phyloP scores from a whole-genome alignment of 2,329 filamentous ascomycete species.

The Trichoderma arundinaceum region DNA sequence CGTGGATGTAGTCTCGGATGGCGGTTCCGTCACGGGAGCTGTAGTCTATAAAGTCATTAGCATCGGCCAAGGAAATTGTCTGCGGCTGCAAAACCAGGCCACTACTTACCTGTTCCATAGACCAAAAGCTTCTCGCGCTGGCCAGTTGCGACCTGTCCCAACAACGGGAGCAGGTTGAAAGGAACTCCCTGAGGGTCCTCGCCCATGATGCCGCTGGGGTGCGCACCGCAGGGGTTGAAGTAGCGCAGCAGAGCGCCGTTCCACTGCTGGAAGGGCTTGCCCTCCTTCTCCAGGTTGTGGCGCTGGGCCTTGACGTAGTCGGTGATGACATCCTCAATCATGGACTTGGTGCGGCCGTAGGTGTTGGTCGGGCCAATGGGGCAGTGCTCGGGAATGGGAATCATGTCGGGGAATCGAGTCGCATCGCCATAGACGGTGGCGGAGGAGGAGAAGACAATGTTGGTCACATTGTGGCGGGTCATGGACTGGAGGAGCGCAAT shows the following conservation, averaged over 20 bases:
- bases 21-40: slow-evolving; percentile 86
- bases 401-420: slow-evolving; percentile 96
- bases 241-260: slow-evolving; percentile 93
- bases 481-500: slow-evolving; percentile 86
- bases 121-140: slow-evolving; percentile 93
- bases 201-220: slow-evolving; percentile 96
- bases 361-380: slow-evolving; percentile 96
- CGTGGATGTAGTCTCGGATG: slow-evolving; percentile 98
- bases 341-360: slow-evolving; percentile 95
- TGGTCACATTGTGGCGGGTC: slow-evolving; percentile 86
- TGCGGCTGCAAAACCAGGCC: no score
- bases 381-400: slow-evolving; percentile 96
- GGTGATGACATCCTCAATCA: slow-evolving; percentile 88
- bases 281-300: slow-evolving; percentile 78
- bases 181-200: slow-evolving; percentile 96
- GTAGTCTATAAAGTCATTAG: slow-evolving; percentile 70
- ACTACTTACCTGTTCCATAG: slow-evolving; percentile 82
- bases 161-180: slow-evolving; percentile 91
- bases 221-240: slow-evolving; percentile 96
- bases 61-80: neutral
- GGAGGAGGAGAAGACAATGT: slow-evolving; percentile 98
- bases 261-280: slow-evolving; percentile 80
- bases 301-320: slow-evolving; percentile 89
- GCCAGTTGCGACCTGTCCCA: slow-evolving; percentile 95
- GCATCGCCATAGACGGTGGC: slow-evolving; percentile 98